Evolutionary conservation across 176 grass and related monocot genomes (phyloP), one percentile per base, ranked within the genome.

Genomic region (Hsuehochloa calcarea): DNA sequence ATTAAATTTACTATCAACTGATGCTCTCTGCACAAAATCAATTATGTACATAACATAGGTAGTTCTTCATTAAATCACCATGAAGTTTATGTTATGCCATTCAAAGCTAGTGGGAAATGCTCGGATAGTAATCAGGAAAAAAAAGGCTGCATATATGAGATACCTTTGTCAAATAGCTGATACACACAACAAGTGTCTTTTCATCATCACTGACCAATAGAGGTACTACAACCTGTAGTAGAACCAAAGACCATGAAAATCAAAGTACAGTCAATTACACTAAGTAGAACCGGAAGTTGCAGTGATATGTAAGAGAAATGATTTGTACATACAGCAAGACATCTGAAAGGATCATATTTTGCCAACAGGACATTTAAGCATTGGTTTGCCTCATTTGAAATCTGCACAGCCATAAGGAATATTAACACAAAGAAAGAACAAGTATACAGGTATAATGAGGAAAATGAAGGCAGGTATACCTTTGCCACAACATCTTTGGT

Each of bases 121-220:
- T n/a, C 38, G 41, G 12, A 73, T 11, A 12, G 75, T 31, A 68
- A 47, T 41, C 64, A 58, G 50, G 3, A 65, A 84, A 65, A 37
- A 74, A 74, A 61, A 22, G 7, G 8, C 34, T 80, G 52, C 54
- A 70, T 23, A 65, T 61, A 90, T 80, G 37, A 85, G 31, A 80
- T 91, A 99, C 96, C 96, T 99, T 99, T 80, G 96, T 99, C 85
- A 99, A 94, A 91, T 88, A 99, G 86, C 94, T 99, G 88, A 99
- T 96, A 79, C 93, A 92, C 68, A 96, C 88, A 72, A 99, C 93
- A 70, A 99, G 93, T 52, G 90, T 96, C 92, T 94, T 99, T 87
- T 99, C 96, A 86, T 96, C 96, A 40, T 99, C 93, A 89, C 78
- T 87, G 80, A 99, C 93, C 81, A 99, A 87, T 74, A 96, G 84